A percentile compares a stretch with the other conserved stretches of the same genome.
phyloP scores from a whole-genome alignment of 2,329 filamentous ascomycete genomes.

The Pseudogymnoascus sp. region DNA sequence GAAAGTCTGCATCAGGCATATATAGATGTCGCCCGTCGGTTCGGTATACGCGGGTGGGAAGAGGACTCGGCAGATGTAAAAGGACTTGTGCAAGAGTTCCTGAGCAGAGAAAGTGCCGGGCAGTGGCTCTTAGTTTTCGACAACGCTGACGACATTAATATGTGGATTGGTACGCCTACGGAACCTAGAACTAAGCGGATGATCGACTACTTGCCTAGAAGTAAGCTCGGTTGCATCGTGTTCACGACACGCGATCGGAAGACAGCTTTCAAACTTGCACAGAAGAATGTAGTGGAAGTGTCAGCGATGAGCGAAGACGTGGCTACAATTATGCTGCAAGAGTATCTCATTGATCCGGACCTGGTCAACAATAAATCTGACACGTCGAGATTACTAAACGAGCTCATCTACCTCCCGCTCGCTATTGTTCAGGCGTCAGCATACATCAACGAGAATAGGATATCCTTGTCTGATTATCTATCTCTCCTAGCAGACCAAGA shows the following conservation, averaged over 20 bases:
- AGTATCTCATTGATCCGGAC: conserved; percentile 16
- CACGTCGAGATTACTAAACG: conserved; percentile 19
- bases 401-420: conserved; percentile 33
- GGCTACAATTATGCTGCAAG: conserved; percentile 24
- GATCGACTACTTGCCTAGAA: conserved; percentile 29
- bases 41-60: conserved; percentile 18
- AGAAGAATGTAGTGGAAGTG: conserved; percentile 24
- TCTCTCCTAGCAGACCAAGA: conserved; percentile 26
- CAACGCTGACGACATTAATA: conserved; percentile 33
- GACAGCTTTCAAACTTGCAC: conserved; percentile 23
- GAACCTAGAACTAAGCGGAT: conserved; percentile 13
- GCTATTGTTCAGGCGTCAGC: conserved; percentile 34
- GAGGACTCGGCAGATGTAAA: conserved; percentile 13
- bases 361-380: conserved; percentile 11
- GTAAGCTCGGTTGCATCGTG: conserved; percentile 26
- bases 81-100: conserved; percentile 10
- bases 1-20: conserved; percentile 35
- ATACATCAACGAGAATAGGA: conserved; percentile 30
- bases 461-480: conserved; percentile 28
- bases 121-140: conserved; percentile 36
- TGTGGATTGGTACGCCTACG: conserved; percentile 16
- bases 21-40: conserved; percentile 26
- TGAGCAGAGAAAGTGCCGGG: conserved; percentile 19
- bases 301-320: conserved; percentile 25
- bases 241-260: conserved; percentile 33